Conservation (phyloP, 192 early-diverging fungal genomes). For the Spinellus fusiger region DNA sequence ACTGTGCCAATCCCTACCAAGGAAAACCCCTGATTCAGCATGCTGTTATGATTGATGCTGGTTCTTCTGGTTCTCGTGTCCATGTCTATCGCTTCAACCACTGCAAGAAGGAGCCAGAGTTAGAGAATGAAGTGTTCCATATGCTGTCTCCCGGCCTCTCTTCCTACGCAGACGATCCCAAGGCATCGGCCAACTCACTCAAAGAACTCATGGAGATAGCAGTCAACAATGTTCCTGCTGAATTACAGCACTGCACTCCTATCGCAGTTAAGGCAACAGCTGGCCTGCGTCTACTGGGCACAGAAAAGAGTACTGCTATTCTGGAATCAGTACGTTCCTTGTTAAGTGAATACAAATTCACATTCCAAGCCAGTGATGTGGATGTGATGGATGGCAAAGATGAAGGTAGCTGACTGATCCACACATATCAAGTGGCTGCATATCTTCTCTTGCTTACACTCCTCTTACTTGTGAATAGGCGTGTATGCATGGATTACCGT, state of each 20-base stretch:
- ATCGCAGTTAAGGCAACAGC: slow-evolving; percentile 95
- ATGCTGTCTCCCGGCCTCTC: slow-evolving; percentile 84
- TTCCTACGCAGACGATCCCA: slow-evolving; percentile 57
- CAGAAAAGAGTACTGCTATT: slow-evolving; percentile 65
- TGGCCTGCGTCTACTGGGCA: slow-evolving; percentile 77
- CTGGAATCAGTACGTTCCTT: slow-evolving; percentile 62
- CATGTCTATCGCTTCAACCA: slow-evolving; percentile 96
- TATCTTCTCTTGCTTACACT: too few species aligned
- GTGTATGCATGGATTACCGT: slow-evolving; percentile 99
- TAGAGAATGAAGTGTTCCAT: slow-evolving; percentile 89
- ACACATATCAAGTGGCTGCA: neutral
- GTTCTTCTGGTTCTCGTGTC: slow-evolving; percentile 94
- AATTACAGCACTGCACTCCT: slow-evolving; percentile 75
- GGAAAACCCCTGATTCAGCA: slow-evolving; percentile 79
- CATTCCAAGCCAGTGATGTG: slow-evolving; percentile 79
- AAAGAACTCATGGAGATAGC: slow-evolving; percentile 74
- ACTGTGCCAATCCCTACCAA: slow-evolving; percentile 15
- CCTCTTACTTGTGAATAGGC: too few species aligned
- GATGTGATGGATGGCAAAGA: slow-evolving; percentile 93
- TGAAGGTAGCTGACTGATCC: slow-evolving; percentile 75
- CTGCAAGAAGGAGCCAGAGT: slow-evolving; percentile 73
- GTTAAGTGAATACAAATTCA: slow-evolving; percentile 66
- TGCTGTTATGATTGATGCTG: slow-evolving; percentile 93
- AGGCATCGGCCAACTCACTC: slow-evolving; percentile 74
- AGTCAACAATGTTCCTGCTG: slow-evolving; percentile 53